These are phyloP conservation scores for Setaria italica DNA, from an alignment of 202 grass and related monocot species.

Conservation along the genomic window DNA sequence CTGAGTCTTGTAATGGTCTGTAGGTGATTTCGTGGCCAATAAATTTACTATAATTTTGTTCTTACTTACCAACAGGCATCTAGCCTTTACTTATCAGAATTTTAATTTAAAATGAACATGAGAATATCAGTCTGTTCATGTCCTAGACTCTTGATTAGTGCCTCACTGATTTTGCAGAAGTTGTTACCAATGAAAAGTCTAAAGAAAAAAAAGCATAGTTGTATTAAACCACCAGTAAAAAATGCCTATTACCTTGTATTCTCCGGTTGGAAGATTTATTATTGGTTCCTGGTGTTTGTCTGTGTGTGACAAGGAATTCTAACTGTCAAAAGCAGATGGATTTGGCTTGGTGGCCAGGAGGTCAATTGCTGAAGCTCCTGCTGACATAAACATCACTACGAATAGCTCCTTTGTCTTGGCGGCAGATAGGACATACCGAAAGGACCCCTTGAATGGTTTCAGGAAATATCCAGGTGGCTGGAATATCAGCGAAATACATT, in stretches of 20 bases:
- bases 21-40: background rate
- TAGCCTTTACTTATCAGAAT: background rate
- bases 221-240: background rate
- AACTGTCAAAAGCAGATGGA: constrained; percentile 42
- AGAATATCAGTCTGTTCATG: background rate
- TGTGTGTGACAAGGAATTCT: background rate
- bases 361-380: constrained; percentile 63
- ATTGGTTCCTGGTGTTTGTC: background rate
- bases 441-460: constrained; percentile 78
- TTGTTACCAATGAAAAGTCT: background rate
- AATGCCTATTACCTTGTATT: background rate
- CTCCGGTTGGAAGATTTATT: background rate
- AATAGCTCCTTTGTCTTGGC: constrained; percentile 85
- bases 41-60: background rate
- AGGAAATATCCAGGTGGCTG: constrained; percentile 80
- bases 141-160: constrained; percentile 2
- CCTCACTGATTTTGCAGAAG: background rate
- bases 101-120: background rate
- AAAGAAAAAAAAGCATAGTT: background rate
- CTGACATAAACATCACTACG: constrained; percentile 45
- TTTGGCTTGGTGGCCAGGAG: constrained; percentile 61
- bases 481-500: constrained; percentile 89
- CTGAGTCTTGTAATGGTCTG: background rate
- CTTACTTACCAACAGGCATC: background rate
- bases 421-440: constrained; percentile 68